These are phyloP conservation scores for Phaeotremella fagi DNA, from an alignment of 768 basidiomycete species.

Conservation along the genomic window DNA sequence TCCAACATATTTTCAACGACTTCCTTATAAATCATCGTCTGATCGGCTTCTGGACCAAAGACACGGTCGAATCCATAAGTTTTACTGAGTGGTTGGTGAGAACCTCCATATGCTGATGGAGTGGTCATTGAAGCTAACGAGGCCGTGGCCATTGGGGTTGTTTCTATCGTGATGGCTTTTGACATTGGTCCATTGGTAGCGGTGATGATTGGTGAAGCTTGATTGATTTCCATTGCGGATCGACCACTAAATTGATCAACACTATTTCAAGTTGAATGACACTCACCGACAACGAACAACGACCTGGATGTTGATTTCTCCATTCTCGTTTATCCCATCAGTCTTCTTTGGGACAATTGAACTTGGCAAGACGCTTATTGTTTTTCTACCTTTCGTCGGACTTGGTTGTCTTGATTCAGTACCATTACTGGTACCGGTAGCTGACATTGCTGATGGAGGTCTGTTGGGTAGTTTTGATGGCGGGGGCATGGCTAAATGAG, in stretches of 20 bases:
- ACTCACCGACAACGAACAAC: constrained; percentile 77
- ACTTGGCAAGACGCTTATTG: not conserved
- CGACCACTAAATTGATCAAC: constrained; percentile 51
- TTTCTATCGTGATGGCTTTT: constrained; percentile 75
- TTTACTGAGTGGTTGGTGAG: constrained; percentile 36
- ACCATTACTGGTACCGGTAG: constrained; percentile 14
- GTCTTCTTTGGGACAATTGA: constrained; percentile 16
- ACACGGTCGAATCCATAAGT: constrained; percentile 94
- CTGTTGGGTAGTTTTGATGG: constrained; percentile 31
- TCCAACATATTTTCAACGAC: constrained; percentile 89
- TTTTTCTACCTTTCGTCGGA: constrained; percentile 9
- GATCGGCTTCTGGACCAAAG: constrained; percentile 95
- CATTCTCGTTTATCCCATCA: constrained; percentile 43
- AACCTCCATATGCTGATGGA: constrained; percentile 40
- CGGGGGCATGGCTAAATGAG: constrained; percentile 39
- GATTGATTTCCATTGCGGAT: constrained; percentile 75
- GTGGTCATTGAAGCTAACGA: constrained; percentile 35
- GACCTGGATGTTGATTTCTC: constrained; percentile 85
- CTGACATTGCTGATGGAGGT: constrained; percentile 29
- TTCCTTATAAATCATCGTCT: constrained; percentile 86
- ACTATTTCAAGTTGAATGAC: not conserved
- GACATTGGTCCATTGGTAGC: constrained; percentile 69
- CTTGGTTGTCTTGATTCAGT: constrained; percentile 4
- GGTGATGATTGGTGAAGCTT: constrained; percentile 82
- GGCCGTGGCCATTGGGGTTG: constrained; percentile 47